Base-by-base conservation (phyloP, 1,139 yeast genomes). In the Blastobotrys malaysiensis region DNA sequence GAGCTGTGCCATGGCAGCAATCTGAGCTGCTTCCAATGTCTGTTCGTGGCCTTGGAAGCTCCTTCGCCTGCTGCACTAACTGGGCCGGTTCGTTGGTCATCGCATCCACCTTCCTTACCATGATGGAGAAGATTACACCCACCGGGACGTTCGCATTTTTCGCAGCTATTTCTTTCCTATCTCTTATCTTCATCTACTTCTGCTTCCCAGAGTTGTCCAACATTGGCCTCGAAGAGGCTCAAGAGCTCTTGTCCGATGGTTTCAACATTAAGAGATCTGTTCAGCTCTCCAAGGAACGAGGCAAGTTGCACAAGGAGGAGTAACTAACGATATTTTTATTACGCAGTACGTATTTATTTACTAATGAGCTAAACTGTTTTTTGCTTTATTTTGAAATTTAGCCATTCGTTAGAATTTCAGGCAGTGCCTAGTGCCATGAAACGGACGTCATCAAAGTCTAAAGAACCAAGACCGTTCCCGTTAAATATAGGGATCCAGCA, bases 1-100 rank as follows among this genome's bases (percentile, higher is more conserved):
- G 99, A 71, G 89, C 91, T 68, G 91, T 89, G 57, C 98, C 99
- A 51, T 91, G 99, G 99, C 96, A 93, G 65, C 98, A 95, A 67
- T 88, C 93, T 53, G 99, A 91, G 72, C 75, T 90, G 64, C 89
- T 91, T 75, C 93, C 97, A 24, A 96, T 90, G 76, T 81, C 83
- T 61, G 97, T 91, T 44, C 82, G 99, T 69, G 95, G 97, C 54
- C 79, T 89, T 47, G 99, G 98, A 56, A 85, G 90, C 1, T 87
- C 96, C 62, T 85, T 82, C 64, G 91, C 97, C 2, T 88, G 97
- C n/a, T 89, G 91, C 26, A 84, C 93, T 48, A 93, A 93, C 75
- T 93, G 99, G 99, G 83, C 90, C 13, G 98, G 98, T 52, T 89
- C 97, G 26, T 76, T 93, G 65, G 86, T 89, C 46, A 88, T 91